Base-by-base conservation (phyloP, 352 stramenopile species). In the Pythium plurisporium region DNA sequence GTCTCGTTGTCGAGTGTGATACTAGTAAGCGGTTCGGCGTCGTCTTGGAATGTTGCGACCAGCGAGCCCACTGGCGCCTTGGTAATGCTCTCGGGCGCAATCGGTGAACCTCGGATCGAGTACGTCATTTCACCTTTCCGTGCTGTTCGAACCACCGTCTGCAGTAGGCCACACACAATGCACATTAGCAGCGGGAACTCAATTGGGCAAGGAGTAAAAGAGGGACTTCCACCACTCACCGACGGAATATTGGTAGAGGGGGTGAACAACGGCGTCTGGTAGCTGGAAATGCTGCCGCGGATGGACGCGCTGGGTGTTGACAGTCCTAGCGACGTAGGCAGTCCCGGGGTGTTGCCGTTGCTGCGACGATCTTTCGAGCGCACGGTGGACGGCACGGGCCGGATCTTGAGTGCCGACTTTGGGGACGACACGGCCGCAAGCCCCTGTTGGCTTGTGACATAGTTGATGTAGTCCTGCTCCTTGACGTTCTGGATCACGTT, bases 121-220 rank as follows among this genome's bases (percentile, higher is more conserved):
- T 90, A 93, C 1, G 62, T 83, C 30, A 71, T 80, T 65, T 93
- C 81, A 27, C 83, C 83, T 47, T 89, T 89, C 25, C 76, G 76
- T 27, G 77, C 75, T 62, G 80, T 90, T 0, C 83, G 80, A 12
- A 87, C 54, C 27, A 89, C 60, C 4, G 80, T 89, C 56, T 72
- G 42, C 2, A 51, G 22, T 47, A 36, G 40, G 22, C 3, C 20
- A 49, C 7, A 55, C n/a, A n/a, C n/a, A n/a, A n/a, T n/a, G n/a
- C n/a, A 46, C 40, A 19, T 26, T 46, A 48, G 43, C 3, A n/a
- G n/a, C n/a, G n/a, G n/a, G n/a, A n/a, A n/a, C n/a, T n/a, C n/a
- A n/a, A n/a, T n/a, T n/a, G n/a, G n/a, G 10, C 15, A 29, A 12
- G 11, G 11, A 33, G 15, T 27, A 31, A 29, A 51, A 2, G 1